These are phyloP conservation scores for Tuber microsphaerosporum DNA, from an alignment of 495 filamentous ascomycete genomes.

Conservation along the genomic window DNA sequence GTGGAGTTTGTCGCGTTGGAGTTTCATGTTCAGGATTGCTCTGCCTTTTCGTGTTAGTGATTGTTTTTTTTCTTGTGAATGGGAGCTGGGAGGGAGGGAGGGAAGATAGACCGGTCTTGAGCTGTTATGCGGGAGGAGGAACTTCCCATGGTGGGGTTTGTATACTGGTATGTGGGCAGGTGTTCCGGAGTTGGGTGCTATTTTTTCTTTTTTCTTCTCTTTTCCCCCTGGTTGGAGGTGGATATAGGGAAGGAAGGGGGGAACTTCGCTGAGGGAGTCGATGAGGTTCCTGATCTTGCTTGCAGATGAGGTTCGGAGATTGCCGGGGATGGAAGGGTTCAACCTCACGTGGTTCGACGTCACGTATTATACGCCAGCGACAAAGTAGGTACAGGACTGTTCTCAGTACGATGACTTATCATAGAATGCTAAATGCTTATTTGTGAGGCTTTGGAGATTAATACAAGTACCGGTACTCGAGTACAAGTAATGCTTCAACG, in stretches of 20 bases:
- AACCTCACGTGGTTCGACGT: neutral
- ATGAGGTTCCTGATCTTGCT: neutral
- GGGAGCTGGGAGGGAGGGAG: slow-evolving; percentile 11
- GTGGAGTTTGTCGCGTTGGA: slow-evolving; percentile 91
- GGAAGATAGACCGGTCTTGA: slow-evolving; percentile 31
- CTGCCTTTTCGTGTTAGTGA: slow-evolving; percentile 47
- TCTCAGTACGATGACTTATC: neutral
- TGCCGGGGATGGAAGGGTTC: neutral
- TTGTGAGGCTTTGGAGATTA: neutral
- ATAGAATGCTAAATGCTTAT: neutral
- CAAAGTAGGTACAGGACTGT: neutral
- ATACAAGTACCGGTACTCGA: neutral
- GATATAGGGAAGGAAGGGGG: neutral
- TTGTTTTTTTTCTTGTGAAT: slow-evolving; percentile 43
- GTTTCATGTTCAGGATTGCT: slow-evolving; percentile 94
- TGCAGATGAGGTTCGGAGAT: neutral
- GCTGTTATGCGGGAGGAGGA: slow-evolving; percentile 31
- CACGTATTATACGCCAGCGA: neutral
- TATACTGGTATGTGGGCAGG: neutral
- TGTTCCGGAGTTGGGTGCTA: neutral
- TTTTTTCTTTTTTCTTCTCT: neutral
- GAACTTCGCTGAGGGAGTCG: neutral
- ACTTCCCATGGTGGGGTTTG: slow-evolving; percentile 27
- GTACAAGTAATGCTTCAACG: no score
- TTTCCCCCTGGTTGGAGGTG: neutral